Conservation (phyloP, 202 grass and related monocot genomes). For the Schoenoplectus tabernaemontani region DNA sequence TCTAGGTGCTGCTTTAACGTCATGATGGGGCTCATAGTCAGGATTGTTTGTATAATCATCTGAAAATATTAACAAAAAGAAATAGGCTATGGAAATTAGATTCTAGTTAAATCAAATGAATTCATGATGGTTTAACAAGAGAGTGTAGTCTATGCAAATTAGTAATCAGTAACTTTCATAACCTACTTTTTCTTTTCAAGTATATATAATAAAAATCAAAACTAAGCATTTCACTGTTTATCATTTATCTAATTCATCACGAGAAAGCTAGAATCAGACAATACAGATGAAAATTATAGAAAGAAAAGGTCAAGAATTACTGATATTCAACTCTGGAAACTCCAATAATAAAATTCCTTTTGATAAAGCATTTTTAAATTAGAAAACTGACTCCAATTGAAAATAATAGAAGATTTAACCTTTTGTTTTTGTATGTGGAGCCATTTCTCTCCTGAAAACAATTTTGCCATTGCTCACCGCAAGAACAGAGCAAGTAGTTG, state of each 20-base stretch:
- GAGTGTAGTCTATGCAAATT: background rate
- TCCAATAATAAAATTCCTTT: background rate
- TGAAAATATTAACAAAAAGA: background rate
- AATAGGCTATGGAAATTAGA: background rate
- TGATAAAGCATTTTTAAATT: background rate
- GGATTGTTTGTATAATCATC: conserved; percentile 7
- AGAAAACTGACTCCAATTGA: background rate
- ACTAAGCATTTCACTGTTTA: background rate
- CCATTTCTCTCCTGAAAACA: conserved; percentile 38
- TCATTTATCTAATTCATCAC: background rate
- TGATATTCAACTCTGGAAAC: background rate
- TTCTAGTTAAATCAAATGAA: background rate
- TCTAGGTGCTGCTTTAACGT: conserved; percentile 29
- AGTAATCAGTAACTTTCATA: background rate
- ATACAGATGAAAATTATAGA: background rate
- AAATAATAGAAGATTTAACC: background rate
- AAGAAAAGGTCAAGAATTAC: background rate
- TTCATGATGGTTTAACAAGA: background rate
- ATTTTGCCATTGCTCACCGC: conserved; percentile 75
- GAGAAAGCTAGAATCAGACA: background rate
- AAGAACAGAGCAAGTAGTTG: conserved; percentile 50
- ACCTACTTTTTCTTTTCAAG: background rate
- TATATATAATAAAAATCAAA: background rate
- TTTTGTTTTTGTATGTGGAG: conserved; percentile 1
- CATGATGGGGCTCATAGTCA: background rate